Base-by-base conservation (phyloP, 805 yeast species). In the Sugiyamaella floridensis region DNA sequence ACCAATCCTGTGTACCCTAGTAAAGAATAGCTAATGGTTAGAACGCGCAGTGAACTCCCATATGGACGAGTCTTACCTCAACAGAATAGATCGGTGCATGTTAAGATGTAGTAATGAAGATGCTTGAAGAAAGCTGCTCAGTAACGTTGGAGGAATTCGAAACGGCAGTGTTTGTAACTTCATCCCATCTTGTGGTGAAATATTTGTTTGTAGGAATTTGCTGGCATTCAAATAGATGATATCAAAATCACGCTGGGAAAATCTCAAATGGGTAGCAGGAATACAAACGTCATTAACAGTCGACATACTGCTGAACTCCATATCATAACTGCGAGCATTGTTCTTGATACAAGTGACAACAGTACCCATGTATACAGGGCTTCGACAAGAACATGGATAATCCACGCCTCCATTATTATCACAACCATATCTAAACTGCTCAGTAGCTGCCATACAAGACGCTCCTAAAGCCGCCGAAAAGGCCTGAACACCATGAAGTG, bases 391-490 rank as follows among this genome's bases (percentile, higher is more conserved):
- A 45, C 55, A 52, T 12, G 26, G 32, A 20, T 48, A 40, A n/a
- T 51, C 43, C 28, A 37, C 29, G 11, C 52, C 49, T 10, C 14
- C 40, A 12, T 22, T 15, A 3, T 29, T 37, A n/a, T 32, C 45
- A 41, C 55, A 52, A 1, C 55, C 55, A 32, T 49, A 52, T 3
- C 45, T 43, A 44, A 40, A 52, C 28, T 15, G 15, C 12, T 50
- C 52, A 7, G 41, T 46, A 2, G 55, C 51, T 15, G 49, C 50
- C 43, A 52, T 49, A 45, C 55, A 52, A 6, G 52, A 34, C 2
- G 49, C 49, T 45, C 53, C 53, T 14, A 50, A 18, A 4, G 43
- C 50, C 7, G 15, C 34, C 18, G 32, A 14, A n/a, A 14, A 43
- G 4, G n/a, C 37, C 14, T 8, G 4, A n/a, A 37, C 37, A 10